phyloP scores from a whole-genome alignment of 2,329 filamentous ascomycete species.

The Pseudomassariella vexata region DNA sequence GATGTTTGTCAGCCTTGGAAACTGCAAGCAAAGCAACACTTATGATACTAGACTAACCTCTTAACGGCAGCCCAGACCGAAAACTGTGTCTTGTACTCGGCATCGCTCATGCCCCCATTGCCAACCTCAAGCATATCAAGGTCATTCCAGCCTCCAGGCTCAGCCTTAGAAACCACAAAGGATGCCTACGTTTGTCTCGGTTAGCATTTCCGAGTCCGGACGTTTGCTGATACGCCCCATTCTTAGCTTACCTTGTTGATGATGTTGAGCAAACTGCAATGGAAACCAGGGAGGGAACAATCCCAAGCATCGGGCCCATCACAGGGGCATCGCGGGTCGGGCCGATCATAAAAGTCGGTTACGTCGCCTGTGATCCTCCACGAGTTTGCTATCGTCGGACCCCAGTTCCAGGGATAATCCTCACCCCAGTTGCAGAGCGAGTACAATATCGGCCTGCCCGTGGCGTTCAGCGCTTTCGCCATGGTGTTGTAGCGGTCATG shows the following conservation, averaged over 20 bases:
- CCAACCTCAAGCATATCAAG: constrained; percentile 17
- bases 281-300: constrained; percentile 2
- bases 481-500: constrained; percentile 24
- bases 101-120: constrained; percentile 13
- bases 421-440: constrained; percentile 29
- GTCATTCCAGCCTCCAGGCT: constrained; percentile 11
- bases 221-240: background rate
- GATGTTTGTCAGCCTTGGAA: too few species aligned
- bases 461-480: constrained; percentile 26
- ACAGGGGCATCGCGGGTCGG: constrained; percentile 25
- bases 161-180: constrained; percentile 3
- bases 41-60: too few species aligned
- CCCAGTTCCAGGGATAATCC: constrained; percentile 22
- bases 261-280: constrained; percentile 4
- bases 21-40: too few species aligned
- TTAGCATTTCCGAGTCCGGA: too few species aligned
- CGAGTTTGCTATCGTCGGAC: constrained; percentile 21
- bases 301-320: constrained; percentile 6
- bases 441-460: constrained; percentile 25
- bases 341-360: constrained; percentile 24
- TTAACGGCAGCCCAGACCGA: constrained; percentile 15
- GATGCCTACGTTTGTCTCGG: constrained; percentile 1
- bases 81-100: constrained; percentile 15
- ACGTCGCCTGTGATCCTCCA: constrained; percentile 29
- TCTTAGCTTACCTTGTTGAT: constrained; percentile 3